Conservation (phyloP, 257 asterid species). For the Lithospermum erythrorhizon region DNA sequence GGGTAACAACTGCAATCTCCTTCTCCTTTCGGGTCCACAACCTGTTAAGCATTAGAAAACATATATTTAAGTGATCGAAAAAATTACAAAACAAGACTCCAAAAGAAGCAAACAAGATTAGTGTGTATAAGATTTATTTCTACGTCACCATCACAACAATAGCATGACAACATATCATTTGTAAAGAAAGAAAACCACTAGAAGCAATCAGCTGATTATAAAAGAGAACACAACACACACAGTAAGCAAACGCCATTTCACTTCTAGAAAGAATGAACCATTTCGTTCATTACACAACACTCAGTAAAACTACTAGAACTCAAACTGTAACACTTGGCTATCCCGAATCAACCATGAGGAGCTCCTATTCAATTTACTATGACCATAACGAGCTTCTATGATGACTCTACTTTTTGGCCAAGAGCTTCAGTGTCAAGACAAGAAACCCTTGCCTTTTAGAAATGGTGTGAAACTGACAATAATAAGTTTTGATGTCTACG, state of each 20-base stretch:
- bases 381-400: too few species aligned
- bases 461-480: too few species aligned
- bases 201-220: too few species aligned
- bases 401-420: neutral
- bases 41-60: slow-evolving; percentile 35
- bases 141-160: neutral
- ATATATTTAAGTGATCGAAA: neutral
- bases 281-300: too few species aligned
- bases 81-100: neutral
- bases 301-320: too few species aligned
- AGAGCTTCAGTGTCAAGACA: neutral
- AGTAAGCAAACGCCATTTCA: too few species aligned
- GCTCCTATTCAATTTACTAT: neutral
- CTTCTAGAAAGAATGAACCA: too few species aligned
- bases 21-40: slow-evolving; percentile 84
- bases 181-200: neutral
- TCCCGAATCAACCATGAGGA: too few species aligned
- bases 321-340: too few species aligned
- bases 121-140: neutral
- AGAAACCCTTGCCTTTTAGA: neutral
- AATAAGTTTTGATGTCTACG: neutral
- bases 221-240: too few species aligned
- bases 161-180: neutral
- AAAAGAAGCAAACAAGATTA: neutral
- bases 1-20: slow-evolving; percentile 89